Base-by-base conservation (phyloP, 768 basidiomycete species). In the Boletus bicolor region DNA sequence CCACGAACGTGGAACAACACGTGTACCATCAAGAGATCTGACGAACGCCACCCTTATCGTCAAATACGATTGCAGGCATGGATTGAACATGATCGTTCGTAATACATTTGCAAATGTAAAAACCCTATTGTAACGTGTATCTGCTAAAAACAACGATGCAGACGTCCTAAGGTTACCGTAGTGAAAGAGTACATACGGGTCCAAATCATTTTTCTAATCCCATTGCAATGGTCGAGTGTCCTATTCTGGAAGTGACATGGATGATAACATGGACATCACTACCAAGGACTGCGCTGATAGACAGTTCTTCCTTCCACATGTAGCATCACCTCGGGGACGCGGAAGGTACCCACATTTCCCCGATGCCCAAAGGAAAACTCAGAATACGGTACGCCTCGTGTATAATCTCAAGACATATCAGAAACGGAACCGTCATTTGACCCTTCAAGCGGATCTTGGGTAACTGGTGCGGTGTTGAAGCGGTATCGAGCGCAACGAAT, bases 281-380 rank as follows among this genome's bases (percentile, higher is more conserved):
- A 19, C 45, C 51, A 53, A 49, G 51, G 44, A 34, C 14, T 51
- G 55, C 55, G 55, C 56, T 55, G 56, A 59, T 59, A 58, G 49
- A 44, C 46, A 38, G 44, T 38, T 34, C 52, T 57, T 55, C 59
- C 54, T 59, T 66, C 55, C 65, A 66, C 58, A 73, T 60, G 59
- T 34, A 60, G 51, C 70, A 69, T 44, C 77, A 68, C 57, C 60
- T 65, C 64, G 65, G 65, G 42, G 48, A 70, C 64, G 59, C 59
- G 67, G 62, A 54, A 57, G 17, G 45, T 47, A 55, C 51, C 70
- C 63, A 62, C 57, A 37, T 52, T 53, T 37, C 51, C 65, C 56
- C 64, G 62, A 54, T 58, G 49, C 44, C 30, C 42, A 64, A 36
- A 26, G 55, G 14, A 51, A 57, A 58, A 15, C 21, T 52, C 32